Conservation (phyloP, 306 rosid genomes). For the Quercus berberidifolia region DNA sequence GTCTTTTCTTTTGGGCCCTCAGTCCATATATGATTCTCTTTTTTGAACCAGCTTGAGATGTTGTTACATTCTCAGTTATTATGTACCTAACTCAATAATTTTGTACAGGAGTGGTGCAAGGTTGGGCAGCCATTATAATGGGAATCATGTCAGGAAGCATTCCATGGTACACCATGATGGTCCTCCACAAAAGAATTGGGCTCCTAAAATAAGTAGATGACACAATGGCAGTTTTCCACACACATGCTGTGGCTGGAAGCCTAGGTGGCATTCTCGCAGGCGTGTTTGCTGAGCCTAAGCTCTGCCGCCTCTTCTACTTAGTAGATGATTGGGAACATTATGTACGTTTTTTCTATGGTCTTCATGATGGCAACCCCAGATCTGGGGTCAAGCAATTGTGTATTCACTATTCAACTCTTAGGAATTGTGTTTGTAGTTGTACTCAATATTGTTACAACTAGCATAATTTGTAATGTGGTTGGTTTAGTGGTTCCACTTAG, state of each 20-base stretch:
- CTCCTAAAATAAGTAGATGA: slow-evolving; percentile 40
- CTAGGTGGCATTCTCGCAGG: slow-evolving; percentile 52
- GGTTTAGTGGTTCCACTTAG: slow-evolving; percentile 20
- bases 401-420: slow-evolving; percentile 42
- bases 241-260: slow-evolving; percentile 47
- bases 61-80: too few relatives aligned
- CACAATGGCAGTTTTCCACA: slow-evolving; percentile 51
- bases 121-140: slow-evolving; percentile 52
- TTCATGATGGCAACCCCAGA: background rate
- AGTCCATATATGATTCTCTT: too few relatives aligned
- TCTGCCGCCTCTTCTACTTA: slow-evolving; percentile 30
- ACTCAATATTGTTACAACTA: slow-evolving; percentile 24
- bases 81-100: background rate
- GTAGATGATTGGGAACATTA: slow-evolving; percentile 3
- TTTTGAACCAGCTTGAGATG: too few relatives aligned
- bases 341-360: slow-evolving; percentile 32
- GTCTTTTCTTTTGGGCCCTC: too few relatives aligned
- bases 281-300: slow-evolving; percentile 37
- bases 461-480: slow-evolving; percentile 24
- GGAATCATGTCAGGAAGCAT: slow-evolving; percentile 50
- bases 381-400: slow-evolving; percentile 41
- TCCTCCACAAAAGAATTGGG: slow-evolving; percentile 33
- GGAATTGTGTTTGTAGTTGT: slow-evolving; percentile 39
- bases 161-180: slow-evolving; percentile 64
- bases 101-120: slow-evolving; percentile 50